phyloP scores from a whole-genome alignment of 139 green algal species.

The Trebouxia sp. region DNA sequence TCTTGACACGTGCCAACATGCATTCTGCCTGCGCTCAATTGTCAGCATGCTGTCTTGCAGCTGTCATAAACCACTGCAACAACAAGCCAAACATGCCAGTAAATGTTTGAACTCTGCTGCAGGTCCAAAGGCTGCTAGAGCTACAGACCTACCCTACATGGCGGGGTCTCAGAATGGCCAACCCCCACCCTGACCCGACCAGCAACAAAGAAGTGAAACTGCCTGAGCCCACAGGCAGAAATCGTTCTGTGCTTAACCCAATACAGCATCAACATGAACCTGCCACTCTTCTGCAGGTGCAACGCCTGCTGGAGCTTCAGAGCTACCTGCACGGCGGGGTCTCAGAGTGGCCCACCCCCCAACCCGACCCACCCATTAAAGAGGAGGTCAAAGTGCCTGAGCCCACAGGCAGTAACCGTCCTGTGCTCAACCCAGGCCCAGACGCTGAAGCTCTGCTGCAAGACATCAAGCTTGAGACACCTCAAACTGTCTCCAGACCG shows the following conservation, averaged over 20 bases:
- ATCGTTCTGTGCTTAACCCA: too few relatives aligned
- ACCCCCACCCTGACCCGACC: too few relatives aligned
- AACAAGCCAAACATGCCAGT: too few relatives aligned
- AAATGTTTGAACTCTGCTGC: too few relatives aligned
- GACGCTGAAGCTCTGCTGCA: not conserved
- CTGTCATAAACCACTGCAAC: too few relatives aligned
- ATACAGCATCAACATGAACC: too few relatives aligned
- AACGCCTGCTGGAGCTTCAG: slow-evolving; percentile 56
- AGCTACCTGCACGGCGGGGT: slow-evolving; percentile 54
- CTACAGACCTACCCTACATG: not conserved
- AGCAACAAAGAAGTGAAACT: too few relatives aligned
- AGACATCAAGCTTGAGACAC: not conserved
- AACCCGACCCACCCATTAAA: not conserved
- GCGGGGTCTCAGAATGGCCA: not conserved
- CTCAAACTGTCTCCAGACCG: not conserved
- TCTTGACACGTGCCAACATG: too few relatives aligned
- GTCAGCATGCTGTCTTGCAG: too few relatives aligned
- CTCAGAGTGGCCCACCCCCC: not conserved
- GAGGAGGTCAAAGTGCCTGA: not conserved
- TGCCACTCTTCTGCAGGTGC: slow-evolving; percentile 35
- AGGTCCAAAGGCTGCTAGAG: not conserved
- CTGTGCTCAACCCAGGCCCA: slow-evolving; percentile 1
- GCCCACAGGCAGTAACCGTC: slow-evolving; percentile 1
- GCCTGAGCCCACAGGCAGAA: too few relatives aligned
- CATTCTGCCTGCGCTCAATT: too few relatives aligned